Evolutionary conservation across 1,284 basidiomycete species (phyloP).

Genomic region (Rhodotorula mucilaginosa): DNA sequence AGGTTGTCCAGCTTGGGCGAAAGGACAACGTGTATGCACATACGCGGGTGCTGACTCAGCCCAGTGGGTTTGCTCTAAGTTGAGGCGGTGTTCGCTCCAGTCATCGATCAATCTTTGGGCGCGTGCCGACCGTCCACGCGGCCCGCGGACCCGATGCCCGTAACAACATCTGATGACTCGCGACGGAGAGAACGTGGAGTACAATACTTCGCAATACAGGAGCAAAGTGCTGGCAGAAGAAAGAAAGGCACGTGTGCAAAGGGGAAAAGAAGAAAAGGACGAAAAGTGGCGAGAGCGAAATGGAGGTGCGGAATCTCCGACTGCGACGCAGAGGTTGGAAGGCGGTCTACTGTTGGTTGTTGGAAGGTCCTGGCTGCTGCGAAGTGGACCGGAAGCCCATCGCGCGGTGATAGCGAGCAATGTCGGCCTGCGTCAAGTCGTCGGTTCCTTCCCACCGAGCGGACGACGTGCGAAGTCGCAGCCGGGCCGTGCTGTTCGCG

Average conservation of each 20-base stretch:
- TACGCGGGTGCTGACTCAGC: neutral
- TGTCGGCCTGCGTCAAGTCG: conserved; percentile 74
- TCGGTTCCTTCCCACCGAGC: conserved; percentile 90
- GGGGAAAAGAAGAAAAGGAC: too few species aligned
- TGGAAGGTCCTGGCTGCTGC: neutral
- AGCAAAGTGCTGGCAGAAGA: too few species aligned
- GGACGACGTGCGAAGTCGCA: conserved; percentile 82
- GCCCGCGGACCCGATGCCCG: too few species aligned
- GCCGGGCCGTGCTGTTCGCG: conserved; percentile 62
- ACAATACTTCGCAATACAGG: too few species aligned
- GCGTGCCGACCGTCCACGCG: too few species aligned
- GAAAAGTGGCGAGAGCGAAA: neutral
- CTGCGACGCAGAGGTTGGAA: neutral
- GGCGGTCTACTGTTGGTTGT: neutral
- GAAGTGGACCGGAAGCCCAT: conserved; percentile 65
- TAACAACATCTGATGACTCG: too few species aligned
- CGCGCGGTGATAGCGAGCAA: conserved; percentile 75
- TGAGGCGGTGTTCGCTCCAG: too few species aligned
- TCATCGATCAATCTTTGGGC: too few species aligned
- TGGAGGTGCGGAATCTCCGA: neutral
- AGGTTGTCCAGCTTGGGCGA: conserved; percentile 12
- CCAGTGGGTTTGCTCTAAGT: too few species aligned
- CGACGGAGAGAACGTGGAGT: too few species aligned
- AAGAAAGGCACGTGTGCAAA: too few species aligned
- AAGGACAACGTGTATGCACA: neutral